Conservation (phyloP, 1,284 basidiomycete species). For the Malassezia nana region DNA sequence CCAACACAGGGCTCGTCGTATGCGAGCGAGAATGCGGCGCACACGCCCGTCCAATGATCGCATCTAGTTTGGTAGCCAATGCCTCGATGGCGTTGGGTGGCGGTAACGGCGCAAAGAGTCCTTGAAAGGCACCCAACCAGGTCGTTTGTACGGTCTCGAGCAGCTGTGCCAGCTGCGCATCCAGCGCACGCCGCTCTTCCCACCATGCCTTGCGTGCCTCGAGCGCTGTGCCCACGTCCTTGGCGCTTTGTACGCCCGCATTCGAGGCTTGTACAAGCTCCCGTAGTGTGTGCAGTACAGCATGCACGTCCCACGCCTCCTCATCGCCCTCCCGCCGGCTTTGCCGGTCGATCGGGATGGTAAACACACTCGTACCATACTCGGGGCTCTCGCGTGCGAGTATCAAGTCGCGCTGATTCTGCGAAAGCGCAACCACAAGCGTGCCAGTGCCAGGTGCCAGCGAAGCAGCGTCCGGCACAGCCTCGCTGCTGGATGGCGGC, state of each 20-base stretch:
- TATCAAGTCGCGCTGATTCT: conserved; percentile 72
- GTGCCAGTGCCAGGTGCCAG: background rate
- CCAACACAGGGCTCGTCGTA: conserved; percentile 51
- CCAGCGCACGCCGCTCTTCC: conserved; percentile 65
- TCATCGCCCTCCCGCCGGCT: conserved; percentile 62
- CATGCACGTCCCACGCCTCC: conserved; percentile 63
- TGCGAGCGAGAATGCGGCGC: conserved; percentile 36
- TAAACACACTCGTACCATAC: conserved; percentile 53
- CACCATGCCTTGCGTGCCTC: conserved; percentile 68
- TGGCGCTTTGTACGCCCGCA: conserved; percentile 64
- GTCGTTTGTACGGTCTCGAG: conserved; percentile 80
- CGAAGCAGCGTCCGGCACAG: background rate
- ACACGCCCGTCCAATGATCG: conserved; percentile 56
- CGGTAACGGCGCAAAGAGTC: conserved; percentile 22
- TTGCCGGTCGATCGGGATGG: conserved; percentile 68
- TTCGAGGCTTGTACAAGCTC: conserved; percentile 71
- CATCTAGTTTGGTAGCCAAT: conserved; percentile 56
- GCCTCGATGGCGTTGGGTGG: background rate
- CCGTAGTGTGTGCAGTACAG: conserved; percentile 63
- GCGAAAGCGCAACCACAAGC: conserved; percentile 55
- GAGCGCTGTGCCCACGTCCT: conserved; percentile 57
- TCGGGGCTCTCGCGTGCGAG: conserved; percentile 56
- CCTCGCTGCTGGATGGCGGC: background rate
- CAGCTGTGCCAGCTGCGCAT: conserved; percentile 64
- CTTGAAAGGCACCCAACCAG: conserved; percentile 93